Conservation (phyloP, 78 protist species). For the Dictyostelium intermedium region DNA sequence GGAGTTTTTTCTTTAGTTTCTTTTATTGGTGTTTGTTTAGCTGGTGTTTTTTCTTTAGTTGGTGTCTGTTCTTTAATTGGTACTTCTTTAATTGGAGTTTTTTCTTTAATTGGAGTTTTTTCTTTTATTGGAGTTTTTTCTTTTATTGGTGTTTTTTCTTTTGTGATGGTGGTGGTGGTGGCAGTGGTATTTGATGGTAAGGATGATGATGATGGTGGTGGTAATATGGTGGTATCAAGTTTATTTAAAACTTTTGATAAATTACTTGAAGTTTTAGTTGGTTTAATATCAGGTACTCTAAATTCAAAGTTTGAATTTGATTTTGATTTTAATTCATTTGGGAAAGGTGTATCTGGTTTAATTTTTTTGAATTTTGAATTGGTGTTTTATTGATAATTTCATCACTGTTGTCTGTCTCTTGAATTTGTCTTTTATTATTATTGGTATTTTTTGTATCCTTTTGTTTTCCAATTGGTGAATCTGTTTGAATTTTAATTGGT, state of each 20-base stretch:
- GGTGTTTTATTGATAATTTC: conserved; percentile 18
- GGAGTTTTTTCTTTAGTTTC: background rate
- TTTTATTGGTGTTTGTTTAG: background rate
- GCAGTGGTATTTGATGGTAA: background rate
- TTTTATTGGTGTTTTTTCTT: background rate
- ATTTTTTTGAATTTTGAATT: background rate
- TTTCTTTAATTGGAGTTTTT: background rate
- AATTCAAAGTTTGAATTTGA: background rate
- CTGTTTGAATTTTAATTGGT: background rate
- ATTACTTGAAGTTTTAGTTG: background rate
- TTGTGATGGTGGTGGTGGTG: background rate
- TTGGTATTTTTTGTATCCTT: background rate
- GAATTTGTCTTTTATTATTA: background rate
- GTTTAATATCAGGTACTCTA: conserved; percentile 12
- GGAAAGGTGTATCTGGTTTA: background rate
- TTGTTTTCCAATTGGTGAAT: background rate
- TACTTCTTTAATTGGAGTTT: background rate
- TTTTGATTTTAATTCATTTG: background rate
- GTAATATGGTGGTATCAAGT: background rate
- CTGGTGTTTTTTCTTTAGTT: background rate
- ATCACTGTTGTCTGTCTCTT: background rate
- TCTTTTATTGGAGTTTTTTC: background rate
- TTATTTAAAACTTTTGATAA: background rate
- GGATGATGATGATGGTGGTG: background rate
- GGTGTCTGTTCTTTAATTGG: background rate